Percentiles rank a stretch among this genome's conserved stretches.
Evolutionary conservation across 2,329 filamentous ascomycete genomes (phyloP).

Genomic region (Fusarium sp.): DNA sequence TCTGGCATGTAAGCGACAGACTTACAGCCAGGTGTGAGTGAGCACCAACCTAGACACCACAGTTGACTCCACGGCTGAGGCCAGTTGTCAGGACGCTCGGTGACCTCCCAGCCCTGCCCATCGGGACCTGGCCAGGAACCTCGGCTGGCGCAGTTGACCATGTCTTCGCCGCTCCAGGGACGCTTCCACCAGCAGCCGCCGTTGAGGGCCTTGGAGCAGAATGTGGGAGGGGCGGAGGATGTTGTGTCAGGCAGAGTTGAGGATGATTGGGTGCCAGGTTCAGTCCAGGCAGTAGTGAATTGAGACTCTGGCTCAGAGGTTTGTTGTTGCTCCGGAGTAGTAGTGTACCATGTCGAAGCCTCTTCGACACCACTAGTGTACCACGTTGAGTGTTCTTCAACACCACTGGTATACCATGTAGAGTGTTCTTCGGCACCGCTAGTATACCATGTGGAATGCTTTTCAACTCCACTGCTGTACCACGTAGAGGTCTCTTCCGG

Average conservation of each 20-base stretch:
- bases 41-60: constrained; percentile 6
- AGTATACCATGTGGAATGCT: background rate
- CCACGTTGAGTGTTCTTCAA: background rate
- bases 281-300: background rate
- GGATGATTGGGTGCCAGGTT: background rate
- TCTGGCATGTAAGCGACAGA: background rate
- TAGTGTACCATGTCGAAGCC: background rate
- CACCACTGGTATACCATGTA: background rate
- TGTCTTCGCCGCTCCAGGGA: constrained; percentile 3
- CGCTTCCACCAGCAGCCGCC: constrained; percentile 7
- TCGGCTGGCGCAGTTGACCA: constrained; percentile 7
- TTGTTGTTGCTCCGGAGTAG: background rate
- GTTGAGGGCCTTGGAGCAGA: constrained; percentile 8
- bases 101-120: background rate
- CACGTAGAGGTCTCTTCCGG: background rate
- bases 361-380: background rate
- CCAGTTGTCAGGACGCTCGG: background rate
- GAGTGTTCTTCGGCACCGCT: background rate
- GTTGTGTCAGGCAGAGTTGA: background rate
- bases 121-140: background rate
- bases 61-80: background rate
- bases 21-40: background rate
- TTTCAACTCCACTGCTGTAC: background rate
- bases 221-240: background rate
- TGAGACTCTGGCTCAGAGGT: background rate